Conservation (phyloP, 208 protist species). For the Trypanosoma boissoni region DNA sequence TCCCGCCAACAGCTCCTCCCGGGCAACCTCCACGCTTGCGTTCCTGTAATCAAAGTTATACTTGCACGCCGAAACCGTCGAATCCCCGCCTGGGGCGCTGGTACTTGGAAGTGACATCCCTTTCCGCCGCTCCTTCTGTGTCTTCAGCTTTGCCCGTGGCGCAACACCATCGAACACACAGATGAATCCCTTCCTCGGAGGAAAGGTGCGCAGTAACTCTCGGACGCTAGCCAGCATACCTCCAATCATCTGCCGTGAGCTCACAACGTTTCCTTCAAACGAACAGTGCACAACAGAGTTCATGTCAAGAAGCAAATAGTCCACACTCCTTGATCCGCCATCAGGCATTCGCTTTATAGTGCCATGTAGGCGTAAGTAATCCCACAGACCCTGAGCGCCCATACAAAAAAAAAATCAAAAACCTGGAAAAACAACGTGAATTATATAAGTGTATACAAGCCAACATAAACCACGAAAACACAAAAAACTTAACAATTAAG, state of each 20-base stretch:
- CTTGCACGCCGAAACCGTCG: not conserved
- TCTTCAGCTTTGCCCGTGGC: conserved; percentile 61
- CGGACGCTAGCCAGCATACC: conserved; percentile 32
- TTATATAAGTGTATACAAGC: conserved; percentile 2
- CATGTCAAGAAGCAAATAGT: conserved; percentile 86
- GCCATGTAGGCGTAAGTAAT: conserved; percentile 66
- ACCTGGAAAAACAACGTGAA: not conserved
- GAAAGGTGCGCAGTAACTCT: conserved; percentile 34
- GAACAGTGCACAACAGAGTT: conserved; percentile 68
- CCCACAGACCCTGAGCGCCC: conserved; percentile 77
- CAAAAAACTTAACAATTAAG: not conserved
- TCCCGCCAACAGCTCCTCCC: conserved; percentile 67
- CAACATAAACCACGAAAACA: conserved; percentile 8
- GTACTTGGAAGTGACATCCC: conserved; percentile 6
- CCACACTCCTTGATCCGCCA: conserved; percentile 26
- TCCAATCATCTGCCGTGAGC: conserved; percentile 32
- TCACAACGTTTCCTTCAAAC: conserved; percentile 29
- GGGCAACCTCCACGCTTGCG: conserved; percentile 34
- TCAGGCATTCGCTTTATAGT: conserved; percentile 21
- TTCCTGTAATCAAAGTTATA: conserved; percentile 55
- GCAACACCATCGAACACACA: conserved; percentile 80
- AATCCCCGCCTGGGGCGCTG: not conserved
- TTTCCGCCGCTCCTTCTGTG: conserved; percentile 62
- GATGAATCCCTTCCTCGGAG: conserved; percentile 39
- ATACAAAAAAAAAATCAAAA: too few species aligned